Base-by-base conservation (phyloP, 2,329 filamentous ascomycete species). In the Bipolaris gigantea region DNA sequence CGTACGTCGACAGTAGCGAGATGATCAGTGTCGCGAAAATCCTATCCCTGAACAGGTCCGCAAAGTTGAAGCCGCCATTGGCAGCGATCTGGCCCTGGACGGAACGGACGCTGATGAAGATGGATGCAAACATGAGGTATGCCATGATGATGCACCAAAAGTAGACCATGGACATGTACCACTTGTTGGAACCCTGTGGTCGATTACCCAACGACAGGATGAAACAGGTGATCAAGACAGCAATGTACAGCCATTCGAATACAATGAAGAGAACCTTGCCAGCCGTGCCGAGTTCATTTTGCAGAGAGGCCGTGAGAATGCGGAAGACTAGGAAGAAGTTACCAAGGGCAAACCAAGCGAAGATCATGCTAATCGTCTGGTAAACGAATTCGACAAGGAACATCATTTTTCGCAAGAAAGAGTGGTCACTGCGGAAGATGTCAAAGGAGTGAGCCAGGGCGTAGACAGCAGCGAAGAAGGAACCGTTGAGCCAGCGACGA, bases 241-340 rank as follows among this genome's bases (percentile, higher is more conserved):
- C 89, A 41, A 96, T 89, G 72, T 99, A 99, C 4, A 96, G 81
- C 92, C 93, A 99, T 76, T 96, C 90, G 69, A 99, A 97, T 10
- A 97, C 82, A 25, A 97, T 87, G 50, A 92, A 89, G 1, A 99
- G 81, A 54, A 96, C 86, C 35, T 85, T 85, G 49, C 94, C 94
- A 9, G 85, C 85, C 4, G 83, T 86, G 44, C 92, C 90, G 2
- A 97, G 83, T 23, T 97, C 82, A 23, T 84, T 81, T 41, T 90
- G 89, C 61, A 99, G 80, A 67, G 92, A 96, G 10, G 86, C 88
- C 1, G 93, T 97, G 61, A 99, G 80, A 72, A 99, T 97, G 75
- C 92, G 92, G 81, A 99, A 99, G 64, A 99, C 93, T 70, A 99
- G 79, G 83, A 97, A 99, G 83, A 99, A 99, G 79, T 99, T 99